Conservation (phyloP, 2,329 filamentous ascomycete genomes). For the Dothistroma septosporum region DNA sequence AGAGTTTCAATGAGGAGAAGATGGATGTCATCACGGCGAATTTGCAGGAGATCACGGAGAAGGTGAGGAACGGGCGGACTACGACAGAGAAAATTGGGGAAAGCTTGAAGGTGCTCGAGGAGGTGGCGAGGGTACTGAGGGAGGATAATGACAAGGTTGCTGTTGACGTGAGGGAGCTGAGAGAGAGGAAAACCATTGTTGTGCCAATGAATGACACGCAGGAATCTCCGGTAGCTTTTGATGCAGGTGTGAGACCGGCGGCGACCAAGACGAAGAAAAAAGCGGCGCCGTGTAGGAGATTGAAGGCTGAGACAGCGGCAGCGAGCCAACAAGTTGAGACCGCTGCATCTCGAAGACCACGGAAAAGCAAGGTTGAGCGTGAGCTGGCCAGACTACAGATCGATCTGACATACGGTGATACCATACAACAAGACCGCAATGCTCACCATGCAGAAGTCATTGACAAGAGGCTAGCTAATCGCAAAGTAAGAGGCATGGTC, state of each 20-base stretch:
- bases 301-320: neutral
- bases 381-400: neutral
- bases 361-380: neutral
- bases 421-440: slow-evolving; percentile 6
- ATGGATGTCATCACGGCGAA: slow-evolving; percentile 15
- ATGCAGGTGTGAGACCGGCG: neutral
- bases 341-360: neutral
- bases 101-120: slow-evolving; percentile 19
- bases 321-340: neutral
- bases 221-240: neutral
- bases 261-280: neutral
- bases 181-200: slow-evolving; percentile 1
- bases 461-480: slow-evolving; percentile 14
- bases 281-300: neutral
- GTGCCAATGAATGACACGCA: neutral
- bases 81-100: slow-evolving; percentile 16
- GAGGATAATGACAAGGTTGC: slow-evolving; percentile 18
- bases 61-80: slow-evolving; percentile 13
- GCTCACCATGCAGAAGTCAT: neutral
- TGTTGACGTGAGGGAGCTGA: slow-evolving; percentile 14
- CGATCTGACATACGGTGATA: slow-evolving; percentile 7
- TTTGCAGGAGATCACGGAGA: slow-evolving; percentile 10
- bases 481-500: slow-evolving; percentile 21
- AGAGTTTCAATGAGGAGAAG: slow-evolving; percentile 15
- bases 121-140: slow-evolving; percentile 17